Evolutionary conservation across 2,329 filamentous ascomycete genomes (phyloP).

Genomic region (Trichoderma guizhouense): DNA sequence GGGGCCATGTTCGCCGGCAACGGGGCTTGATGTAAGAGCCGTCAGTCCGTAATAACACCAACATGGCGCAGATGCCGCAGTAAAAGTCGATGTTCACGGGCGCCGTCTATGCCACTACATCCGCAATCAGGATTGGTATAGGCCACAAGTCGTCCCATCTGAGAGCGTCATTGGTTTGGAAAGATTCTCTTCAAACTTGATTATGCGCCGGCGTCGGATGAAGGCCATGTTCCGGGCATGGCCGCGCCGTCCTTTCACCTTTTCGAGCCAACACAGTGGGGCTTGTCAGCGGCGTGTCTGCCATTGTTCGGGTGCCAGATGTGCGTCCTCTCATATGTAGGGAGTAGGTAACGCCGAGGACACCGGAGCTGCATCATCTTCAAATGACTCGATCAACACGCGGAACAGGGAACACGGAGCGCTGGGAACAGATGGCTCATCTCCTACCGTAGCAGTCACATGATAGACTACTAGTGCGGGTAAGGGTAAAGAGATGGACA

Average conservation of each 20-base stretch:
- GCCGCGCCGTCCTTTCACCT: background rate
- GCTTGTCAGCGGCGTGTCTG: background rate
- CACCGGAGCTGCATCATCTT: background rate
- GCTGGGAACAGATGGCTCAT: background rate
- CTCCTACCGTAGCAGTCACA: background rate
- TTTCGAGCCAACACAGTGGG: background rate
- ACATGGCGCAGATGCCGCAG: background rate
- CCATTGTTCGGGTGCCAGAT: background rate
- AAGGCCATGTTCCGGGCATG: background rate
- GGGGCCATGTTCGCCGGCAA: background rate
- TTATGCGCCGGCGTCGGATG: constrained; percentile 17
- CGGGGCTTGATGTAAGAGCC: background rate
- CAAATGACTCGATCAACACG: background rate
- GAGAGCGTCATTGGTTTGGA: background rate
- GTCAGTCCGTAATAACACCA: background rate
- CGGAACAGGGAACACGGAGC: background rate
- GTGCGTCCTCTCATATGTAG: background rate
- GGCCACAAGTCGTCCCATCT: background rate
- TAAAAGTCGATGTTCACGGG: background rate
- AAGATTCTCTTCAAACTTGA: background rate
- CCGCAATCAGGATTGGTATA: background rate
- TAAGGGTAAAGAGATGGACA: background rate
- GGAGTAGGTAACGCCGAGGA: background rate
- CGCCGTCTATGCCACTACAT: background rate
- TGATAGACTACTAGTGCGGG: background rate